Evolutionary conservation across 306 rosid species (phyloP).

Genomic region (Cucumis hystrix): DNA sequence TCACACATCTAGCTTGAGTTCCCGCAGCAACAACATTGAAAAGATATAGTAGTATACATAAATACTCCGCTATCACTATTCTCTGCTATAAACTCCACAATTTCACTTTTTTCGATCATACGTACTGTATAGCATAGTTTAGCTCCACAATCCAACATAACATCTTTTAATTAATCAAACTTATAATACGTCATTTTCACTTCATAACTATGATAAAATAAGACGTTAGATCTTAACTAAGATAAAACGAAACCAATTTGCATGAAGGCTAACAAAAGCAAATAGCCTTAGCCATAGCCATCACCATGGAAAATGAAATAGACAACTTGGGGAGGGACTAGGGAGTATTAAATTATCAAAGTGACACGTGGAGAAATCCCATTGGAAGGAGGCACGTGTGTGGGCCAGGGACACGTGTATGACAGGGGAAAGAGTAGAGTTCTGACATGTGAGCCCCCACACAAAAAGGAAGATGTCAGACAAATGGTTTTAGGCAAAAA

Average conservation of each 20-base stretch:
- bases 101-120: too few relatives aligned
- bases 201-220: neutral
- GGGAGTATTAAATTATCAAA: neutral
- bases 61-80: too few relatives aligned
- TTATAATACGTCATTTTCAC: neutral
- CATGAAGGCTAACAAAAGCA: neutral
- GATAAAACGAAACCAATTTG: neutral
- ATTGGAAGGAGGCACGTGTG: neutral
- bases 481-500: neutral
- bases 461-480: neutral
- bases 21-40: too few relatives aligned
- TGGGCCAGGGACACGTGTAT: neutral
- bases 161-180: neutral
- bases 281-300: neutral
- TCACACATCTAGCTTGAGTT: too few relatives aligned
- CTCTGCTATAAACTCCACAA: fast-evolving
- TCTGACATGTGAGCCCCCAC: neutral
- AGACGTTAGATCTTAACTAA: too few relatives aligned
- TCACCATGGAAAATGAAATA: neutral
- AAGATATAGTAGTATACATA: too few relatives aligned
- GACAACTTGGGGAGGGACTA: neutral
- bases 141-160: too few relatives aligned
- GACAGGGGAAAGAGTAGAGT: neutral
- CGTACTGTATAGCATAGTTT: too few relatives aligned
- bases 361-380: neutral